These are phyloP conservation scores for Isabelozyma gotoi DNA, from an alignment of 805 yeast genomes.

Conservation along the genomic window DNA sequence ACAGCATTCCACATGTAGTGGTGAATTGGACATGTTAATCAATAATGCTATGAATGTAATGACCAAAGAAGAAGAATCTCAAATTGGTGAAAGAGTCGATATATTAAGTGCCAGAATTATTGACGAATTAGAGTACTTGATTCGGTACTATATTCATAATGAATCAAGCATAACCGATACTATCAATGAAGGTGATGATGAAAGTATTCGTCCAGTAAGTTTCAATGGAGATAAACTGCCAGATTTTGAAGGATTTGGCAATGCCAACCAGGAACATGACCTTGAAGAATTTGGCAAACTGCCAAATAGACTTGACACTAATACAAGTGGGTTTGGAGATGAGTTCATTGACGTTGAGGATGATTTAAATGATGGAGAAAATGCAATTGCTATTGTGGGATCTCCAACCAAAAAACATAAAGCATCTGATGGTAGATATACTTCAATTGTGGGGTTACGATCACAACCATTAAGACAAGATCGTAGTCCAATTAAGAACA, in stretches of 20 bases:
- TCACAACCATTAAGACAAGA: neutral
- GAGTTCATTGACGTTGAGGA: constrained; percentile 9
- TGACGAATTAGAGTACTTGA: constrained; percentile 61
- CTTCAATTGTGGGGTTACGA: neutral
- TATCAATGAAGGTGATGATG: constrained; percentile 13
- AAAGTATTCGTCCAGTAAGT: neutral
- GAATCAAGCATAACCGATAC: constrained; percentile 14
- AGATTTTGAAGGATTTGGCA: neutral
- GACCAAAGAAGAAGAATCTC: constrained; percentile 10
- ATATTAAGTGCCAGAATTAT: constrained; percentile 68
- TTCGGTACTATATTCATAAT: constrained; percentile 40
- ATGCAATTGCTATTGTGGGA: constrained; percentile 9
- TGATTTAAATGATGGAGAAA: neutral
- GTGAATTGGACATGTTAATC: constrained; percentile 15
- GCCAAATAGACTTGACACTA: constrained; percentile 2
- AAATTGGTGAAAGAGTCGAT: constrained; percentile 49
- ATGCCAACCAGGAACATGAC: too few species aligned
- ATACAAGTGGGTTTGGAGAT: neutral
- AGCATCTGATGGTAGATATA: neutral
- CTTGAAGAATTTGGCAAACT: too few species aligned
- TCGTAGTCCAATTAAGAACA: neutral
- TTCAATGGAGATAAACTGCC: neutral
- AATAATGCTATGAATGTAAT: constrained; percentile 15
- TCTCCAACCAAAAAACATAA: constrained; percentile 15
- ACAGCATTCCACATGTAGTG: neutral